Base-by-base conservation (phyloP, 2,329 filamentous ascomycete genomes). In the Corniculantispora saksenae region DNA sequence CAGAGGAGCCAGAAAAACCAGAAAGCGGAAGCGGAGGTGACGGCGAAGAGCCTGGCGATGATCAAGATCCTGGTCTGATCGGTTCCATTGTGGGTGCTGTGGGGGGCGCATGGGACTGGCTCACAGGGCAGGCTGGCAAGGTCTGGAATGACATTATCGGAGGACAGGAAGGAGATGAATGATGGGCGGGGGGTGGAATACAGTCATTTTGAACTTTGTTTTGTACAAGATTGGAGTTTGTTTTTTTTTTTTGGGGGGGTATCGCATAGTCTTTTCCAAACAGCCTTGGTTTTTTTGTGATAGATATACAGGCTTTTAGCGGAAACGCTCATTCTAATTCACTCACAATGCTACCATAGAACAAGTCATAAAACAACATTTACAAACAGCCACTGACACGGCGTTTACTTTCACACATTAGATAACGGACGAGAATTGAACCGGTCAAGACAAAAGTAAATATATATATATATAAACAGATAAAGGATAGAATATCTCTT, bases 91-190 rank as follows among this genome's bases (percentile, higher is more conserved):
- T 48, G 3, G 54, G 29, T 3, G 47, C 60, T 21, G 50, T 54
- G 23, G 54, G 45, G 2, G 51, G 54, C 40, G 68, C 69, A n/a
- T 58, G 68, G 6, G 40, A 70, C 38, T 57, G 66, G 17, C 45
- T 63, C 13, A 63, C 58, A 19, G 65, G 66, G 21, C 61, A 70
- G 54, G 55, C 70, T n/a, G 61, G 61, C 53, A 64, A 58, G 54
- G 61, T 64, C 9, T 64, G 61, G 61, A 53, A 64, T 32, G 35
- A 53, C 47, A 58, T 64, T 23, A 27, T 45, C n/a, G 61, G 61
- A 21, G 61, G 35, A 6, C 17, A 54, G 7, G 15, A 64, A 25
- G 51, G 40, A 15, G 48, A 29, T n/a, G 27, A 38, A 38, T 25
- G 12, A 48, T 21, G 23, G 4, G n/a, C n/a, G n/a, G n/a, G n/a